Percentiles rank a stretch among this genome's conserved stretches.
Conservation (phyloP, 179 eudicot genomes). For the Spergularia azorica region DNA sequence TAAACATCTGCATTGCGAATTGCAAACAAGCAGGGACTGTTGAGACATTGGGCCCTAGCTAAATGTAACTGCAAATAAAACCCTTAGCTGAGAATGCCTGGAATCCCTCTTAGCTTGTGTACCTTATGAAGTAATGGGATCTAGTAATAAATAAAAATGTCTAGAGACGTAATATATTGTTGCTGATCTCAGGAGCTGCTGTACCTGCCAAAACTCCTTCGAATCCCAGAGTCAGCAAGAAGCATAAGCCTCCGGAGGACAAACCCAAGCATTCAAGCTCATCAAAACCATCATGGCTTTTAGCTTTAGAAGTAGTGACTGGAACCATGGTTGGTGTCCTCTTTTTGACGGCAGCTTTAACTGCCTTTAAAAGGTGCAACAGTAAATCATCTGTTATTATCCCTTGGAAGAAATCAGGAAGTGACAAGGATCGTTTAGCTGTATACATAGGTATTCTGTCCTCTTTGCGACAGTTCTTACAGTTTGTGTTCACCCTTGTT, state of each 20-base stretch:
- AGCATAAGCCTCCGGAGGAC: conserved; percentile 41
- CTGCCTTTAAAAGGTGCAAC: conserved; percentile 54
- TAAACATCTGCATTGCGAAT: no score
- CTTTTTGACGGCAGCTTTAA: conserved; percentile 49
- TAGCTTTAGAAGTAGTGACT: conserved; percentile 74
- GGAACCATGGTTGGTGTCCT: conserved; percentile 72
- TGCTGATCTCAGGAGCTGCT: conserved; percentile 46
- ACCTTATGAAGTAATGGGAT: not conserved
- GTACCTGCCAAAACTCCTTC: conserved; percentile 49
- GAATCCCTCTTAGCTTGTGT: not conserved
- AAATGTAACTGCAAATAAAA: not conserved
- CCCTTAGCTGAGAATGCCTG: not conserved
- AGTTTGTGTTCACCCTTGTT: not conserved
- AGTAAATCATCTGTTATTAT: conserved; percentile 61
- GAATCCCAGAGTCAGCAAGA: conserved; percentile 32
- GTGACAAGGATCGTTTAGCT: conserved; percentile 62
- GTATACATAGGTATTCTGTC: conserved; percentile 54
- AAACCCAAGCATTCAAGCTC: conserved; percentile 40
- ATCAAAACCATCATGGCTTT: conserved; percentile 76
- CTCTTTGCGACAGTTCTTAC: not conserved
- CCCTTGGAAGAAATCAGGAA: conserved; percentile 86
- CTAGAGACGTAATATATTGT: conserved; percentile 1
- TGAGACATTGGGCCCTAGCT: not conserved
- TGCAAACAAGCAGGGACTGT: no score
- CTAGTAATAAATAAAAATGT: no score